A percentile compares a stretch with the other conserved stretches of the same genome.
Conservation (phyloP, 768 basidiomycete species). For the Trametes elegans region DNA sequence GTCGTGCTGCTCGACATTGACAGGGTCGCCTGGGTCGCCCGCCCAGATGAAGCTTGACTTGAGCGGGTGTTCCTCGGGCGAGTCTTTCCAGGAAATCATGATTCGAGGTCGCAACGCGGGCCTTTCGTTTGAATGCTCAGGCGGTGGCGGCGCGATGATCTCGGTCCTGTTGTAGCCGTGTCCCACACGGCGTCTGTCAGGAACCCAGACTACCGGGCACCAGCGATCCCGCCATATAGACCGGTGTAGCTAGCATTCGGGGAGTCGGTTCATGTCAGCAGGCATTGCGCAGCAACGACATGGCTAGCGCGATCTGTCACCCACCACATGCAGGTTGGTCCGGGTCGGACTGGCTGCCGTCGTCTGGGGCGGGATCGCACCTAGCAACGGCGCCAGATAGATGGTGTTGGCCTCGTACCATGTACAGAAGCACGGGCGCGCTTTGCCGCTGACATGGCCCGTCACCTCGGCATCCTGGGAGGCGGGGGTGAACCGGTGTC, state of each 20-base stretch:
- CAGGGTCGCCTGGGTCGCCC: no score
- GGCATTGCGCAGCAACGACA: not conserved
- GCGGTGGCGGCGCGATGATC: not conserved
- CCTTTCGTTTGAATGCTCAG: not conserved
- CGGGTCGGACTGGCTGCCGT: no score
- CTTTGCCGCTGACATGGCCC: not conserved
- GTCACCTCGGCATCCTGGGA: not conserved
- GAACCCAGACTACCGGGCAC: not conserved
- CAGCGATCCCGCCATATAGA: not conserved
- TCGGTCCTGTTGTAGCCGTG: not conserved
- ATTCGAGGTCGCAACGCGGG: not conserved
- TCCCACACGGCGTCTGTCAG: not conserved
- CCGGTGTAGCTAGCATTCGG: not conserved
- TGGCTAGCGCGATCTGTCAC: not conserved
- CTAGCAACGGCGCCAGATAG: not conserved
- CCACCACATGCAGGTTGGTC: not conserved
- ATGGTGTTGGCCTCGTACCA: not conserved
- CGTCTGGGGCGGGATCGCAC: not conserved
- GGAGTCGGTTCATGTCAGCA: no score
- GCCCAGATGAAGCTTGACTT: no score
- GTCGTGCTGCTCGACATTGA: no score
- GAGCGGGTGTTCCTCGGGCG: not conserved
- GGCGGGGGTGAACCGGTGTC: not conserved
- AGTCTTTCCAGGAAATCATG: not conserved
- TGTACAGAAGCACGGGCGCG: not conserved